Conservation (phyloP, 2,329 filamentous ascomycete species). For the Alternaria arborescens region DNA sequence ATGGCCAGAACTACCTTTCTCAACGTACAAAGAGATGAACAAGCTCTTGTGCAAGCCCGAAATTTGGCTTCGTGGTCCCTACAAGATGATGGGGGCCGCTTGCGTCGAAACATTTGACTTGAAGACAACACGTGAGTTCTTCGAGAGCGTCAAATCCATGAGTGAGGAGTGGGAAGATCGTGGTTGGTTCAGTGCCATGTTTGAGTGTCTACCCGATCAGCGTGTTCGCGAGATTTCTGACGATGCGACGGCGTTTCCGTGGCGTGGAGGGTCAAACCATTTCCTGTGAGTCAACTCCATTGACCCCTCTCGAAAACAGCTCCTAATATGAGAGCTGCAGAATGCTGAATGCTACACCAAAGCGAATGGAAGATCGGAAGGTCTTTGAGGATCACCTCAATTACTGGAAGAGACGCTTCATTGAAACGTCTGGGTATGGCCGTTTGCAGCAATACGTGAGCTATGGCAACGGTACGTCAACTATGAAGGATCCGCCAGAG, state of each 20-base stretch:
- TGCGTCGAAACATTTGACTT: conserved; percentile 8
- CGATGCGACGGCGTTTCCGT: conserved; percentile 12
- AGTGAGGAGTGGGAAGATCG: conserved; percentile 12
- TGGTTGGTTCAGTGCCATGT: conserved; percentile 17
- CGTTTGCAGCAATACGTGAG: conserved; percentile 14
- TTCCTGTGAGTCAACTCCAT: conserved; percentile 1
- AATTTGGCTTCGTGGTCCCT: conserved; percentile 4
- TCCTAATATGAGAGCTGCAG: background rate
- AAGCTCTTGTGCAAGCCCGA: conserved; percentile 13
- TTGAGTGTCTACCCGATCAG: conserved; percentile 14
- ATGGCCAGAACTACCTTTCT: conserved; percentile 13
- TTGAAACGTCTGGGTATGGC: conserved; percentile 7
- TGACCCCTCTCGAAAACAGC: background rate
- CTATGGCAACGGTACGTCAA: conserved; percentile 8
- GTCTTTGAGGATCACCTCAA: conserved; percentile 9
- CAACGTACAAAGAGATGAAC: conserved; percentile 16
- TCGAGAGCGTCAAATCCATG: conserved; percentile 15
- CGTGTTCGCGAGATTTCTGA: conserved; percentile 6
- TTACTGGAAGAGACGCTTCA: conserved; percentile 14
- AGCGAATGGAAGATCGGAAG: conserved; percentile 7
- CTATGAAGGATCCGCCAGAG: conserved; percentile 9
- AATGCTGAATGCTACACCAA: conserved; percentile 13
- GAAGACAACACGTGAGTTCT: conserved; percentile 14
- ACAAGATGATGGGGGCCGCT: conserved; percentile 12
- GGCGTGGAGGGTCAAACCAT: conserved; percentile 13